Evolutionary conservation across 345 rosid species (phyloP).

Genomic region (Gossypium herbaceum): DNA sequence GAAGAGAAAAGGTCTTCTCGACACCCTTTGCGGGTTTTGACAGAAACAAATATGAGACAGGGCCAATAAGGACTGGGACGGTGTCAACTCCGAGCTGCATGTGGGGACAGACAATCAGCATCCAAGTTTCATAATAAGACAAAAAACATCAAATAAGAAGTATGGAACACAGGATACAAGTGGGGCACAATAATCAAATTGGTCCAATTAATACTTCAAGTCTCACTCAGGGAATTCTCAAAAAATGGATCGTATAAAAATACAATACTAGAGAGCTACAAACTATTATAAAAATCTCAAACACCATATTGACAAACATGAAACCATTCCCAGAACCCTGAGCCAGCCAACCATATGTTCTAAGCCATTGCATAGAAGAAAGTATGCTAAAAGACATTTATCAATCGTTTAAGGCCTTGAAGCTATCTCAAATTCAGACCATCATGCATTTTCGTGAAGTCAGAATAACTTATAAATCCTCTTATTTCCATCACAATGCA

Average conservation of each 20-base stretch:
- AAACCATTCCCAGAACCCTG: background rate
- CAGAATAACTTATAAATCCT: background rate
- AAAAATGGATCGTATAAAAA: background rate
- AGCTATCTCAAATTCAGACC: background rate
- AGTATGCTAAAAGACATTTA: background rate
- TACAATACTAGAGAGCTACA: background rate
- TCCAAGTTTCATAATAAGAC: constrained; percentile 11
- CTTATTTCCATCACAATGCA: background rate
- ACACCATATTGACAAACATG: background rate
- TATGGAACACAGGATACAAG: background rate
- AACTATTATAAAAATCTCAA: background rate
- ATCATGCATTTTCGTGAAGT: background rate
- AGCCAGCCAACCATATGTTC: background rate
- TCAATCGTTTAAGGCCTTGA: background rate
- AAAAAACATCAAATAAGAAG: background rate
- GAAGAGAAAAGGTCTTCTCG: constrained; percentile 72
- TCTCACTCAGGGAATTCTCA: background rate
- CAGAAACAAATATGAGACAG: constrained; percentile 88
- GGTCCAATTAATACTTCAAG: background rate
- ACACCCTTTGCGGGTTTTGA: constrained; percentile 96
- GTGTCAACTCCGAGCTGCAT: constrained; percentile 89
- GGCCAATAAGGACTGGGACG: constrained; percentile 87
- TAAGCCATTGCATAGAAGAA: background rate
- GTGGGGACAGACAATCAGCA: constrained; percentile 20
- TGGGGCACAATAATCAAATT: background rate